A percentile compares a stretch with the other conserved stretches of the same genome.
Conservation (phyloP, 2,329 filamentous ascomycete genomes). For the Pezicula neosporulosa region DNA sequence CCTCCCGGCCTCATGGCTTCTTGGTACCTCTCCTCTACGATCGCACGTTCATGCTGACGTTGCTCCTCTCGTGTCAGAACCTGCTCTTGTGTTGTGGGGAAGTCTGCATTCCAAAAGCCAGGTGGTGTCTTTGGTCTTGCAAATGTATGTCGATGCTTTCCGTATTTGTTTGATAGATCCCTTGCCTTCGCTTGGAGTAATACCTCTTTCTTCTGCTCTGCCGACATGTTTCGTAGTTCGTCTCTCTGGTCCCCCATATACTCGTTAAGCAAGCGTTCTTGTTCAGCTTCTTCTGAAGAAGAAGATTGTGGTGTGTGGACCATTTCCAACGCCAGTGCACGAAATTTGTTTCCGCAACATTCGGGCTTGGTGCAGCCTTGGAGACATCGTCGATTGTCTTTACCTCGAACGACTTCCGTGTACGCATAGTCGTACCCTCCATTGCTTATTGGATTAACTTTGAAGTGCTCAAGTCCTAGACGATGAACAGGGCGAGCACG, state of each 20-base stretch:
- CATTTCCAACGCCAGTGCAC: slow-evolving; percentile 21
- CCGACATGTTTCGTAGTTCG: slow-evolving; percentile 55
- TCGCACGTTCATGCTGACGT: slow-evolving; percentile 56
- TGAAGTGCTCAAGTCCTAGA: slow-evolving; percentile 54
- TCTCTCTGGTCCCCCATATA: slow-evolving; percentile 53
- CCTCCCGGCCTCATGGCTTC: slow-evolving; percentile 79
- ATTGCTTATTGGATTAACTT: slow-evolving; percentile 58
- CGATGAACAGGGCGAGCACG: slow-evolving; percentile 35
- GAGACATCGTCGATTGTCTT: slow-evolving; percentile 54
- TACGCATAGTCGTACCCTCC: slow-evolving; percentile 58
- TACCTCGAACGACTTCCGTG: slow-evolving; percentile 55
- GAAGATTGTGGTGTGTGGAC: slow-evolving; percentile 12
- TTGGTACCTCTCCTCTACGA: slow-evolving; percentile 69
- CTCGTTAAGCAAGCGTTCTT: slow-evolving; percentile 49
- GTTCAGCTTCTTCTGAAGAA: slow-evolving; percentile 32
- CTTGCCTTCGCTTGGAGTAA: slow-evolving; percentile 74
- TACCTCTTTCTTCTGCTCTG: slow-evolving; percentile 59
- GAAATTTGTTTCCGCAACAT: slow-evolving; percentile 44
- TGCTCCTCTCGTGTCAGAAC: slow-evolving; percentile 63
- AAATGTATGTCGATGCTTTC: slow-evolving; percentile 74
- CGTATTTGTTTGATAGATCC: slow-evolving; percentile 69
- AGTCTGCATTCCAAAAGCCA: slow-evolving; percentile 88
- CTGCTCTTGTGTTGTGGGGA: slow-evolving; percentile 83
- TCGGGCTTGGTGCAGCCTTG: slow-evolving; percentile 56
- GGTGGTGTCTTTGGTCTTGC: slow-evolving; percentile 71